A percentile compares a stretch with the other conserved stretches of the same genome.
phyloP scores from a whole-genome alignment of 495 filamentous ascomycete species.

The Podospora didyma region DNA sequence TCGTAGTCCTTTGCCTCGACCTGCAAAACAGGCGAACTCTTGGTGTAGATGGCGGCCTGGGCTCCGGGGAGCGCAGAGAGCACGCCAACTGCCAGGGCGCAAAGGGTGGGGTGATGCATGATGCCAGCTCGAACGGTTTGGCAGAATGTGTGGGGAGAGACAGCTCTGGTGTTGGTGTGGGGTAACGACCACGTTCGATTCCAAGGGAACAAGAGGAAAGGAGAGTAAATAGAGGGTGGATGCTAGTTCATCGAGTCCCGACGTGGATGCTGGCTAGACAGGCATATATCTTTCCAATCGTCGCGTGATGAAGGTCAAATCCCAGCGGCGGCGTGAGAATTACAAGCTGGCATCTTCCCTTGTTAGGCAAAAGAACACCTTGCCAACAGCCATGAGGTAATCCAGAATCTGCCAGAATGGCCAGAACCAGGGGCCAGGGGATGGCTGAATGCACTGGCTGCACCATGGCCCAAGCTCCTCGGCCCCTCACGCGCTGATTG shows the following conservation, averaged over 20 bases:
- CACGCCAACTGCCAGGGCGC: conserved; percentile 40
- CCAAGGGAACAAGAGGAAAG: neutral
- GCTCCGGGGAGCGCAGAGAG: conserved; percentile 55
- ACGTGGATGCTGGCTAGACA: neutral
- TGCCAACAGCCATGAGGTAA: conserved; percentile 17
- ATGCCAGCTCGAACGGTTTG: conserved; percentile 4
- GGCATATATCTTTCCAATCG: neutral
- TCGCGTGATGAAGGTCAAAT: neutral
- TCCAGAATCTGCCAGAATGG: conserved; percentile 20
- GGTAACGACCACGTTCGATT: neutral
- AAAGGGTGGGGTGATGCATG: conserved; percentile 47
- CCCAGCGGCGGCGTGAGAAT: conserved; percentile 5
- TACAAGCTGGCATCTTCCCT: conserved; percentile 33
- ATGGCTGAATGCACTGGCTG: neutral
- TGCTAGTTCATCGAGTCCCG: conserved; percentile 8
- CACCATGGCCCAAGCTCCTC: conserved; percentile 22
- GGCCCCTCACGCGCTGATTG: neutral
- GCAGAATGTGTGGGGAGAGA: neutral
- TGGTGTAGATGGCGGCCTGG: conserved; percentile 75
- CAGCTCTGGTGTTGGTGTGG: neutral
- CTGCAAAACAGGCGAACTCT: conserved; percentile 83
- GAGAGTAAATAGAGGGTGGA: neutral
- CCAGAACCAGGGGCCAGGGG: neutral
- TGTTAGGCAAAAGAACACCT: conserved; percentile 39
- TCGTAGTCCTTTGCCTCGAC: conserved; percentile 81